Conservation (phyloP, 495 filamentous ascomycete species). For the Margaritispora aquatica region DNA sequence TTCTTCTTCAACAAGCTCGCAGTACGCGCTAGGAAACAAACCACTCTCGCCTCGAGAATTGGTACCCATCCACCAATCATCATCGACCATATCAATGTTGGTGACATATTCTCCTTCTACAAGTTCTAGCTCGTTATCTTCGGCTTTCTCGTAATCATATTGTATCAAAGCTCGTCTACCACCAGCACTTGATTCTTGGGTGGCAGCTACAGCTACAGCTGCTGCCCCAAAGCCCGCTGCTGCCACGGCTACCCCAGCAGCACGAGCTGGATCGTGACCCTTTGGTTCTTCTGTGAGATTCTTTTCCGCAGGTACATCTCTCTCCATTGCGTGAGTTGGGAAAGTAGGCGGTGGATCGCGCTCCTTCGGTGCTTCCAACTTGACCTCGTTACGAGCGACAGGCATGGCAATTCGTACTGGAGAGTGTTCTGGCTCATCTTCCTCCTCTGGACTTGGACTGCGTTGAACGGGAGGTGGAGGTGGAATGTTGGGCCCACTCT, state of each 20-base stretch:
- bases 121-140: constrained; percentile 92
- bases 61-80: constrained; percentile 95
- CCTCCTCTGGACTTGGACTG: constrained; percentile 55
- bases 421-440: constrained; percentile 49
- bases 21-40: constrained; percentile 95
- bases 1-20: constrained; percentile 64
- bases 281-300: constrained; percentile 58
- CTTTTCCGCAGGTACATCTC: constrained; percentile 53
- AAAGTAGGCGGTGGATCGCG: constrained; percentile 35
- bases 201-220: constrained; percentile 13
- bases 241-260: constrained; percentile 35
- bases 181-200: constrained; percentile 20
- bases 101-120: constrained; percentile 85
- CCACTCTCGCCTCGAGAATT: constrained; percentile 76
- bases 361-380: constrained; percentile 43
- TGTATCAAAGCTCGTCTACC: constrained; percentile 72
- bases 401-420: constrained; percentile 87
- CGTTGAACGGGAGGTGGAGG: constrained; percentile 54
- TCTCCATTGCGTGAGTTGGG: constrained; percentile 47
- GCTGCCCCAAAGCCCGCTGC: constrained; percentile 33
- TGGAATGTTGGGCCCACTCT: constrained; percentile 41
- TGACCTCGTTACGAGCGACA: constrained; percentile 57
- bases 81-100: constrained; percentile 97
- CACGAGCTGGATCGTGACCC: constrained; percentile 56
- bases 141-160: constrained; percentile 95